These are phyloP conservation scores for Karstenula rhodostoma DNA, from an alignment of 2,329 filamentous ascomycete species.

Conservation along the genomic window DNA sequence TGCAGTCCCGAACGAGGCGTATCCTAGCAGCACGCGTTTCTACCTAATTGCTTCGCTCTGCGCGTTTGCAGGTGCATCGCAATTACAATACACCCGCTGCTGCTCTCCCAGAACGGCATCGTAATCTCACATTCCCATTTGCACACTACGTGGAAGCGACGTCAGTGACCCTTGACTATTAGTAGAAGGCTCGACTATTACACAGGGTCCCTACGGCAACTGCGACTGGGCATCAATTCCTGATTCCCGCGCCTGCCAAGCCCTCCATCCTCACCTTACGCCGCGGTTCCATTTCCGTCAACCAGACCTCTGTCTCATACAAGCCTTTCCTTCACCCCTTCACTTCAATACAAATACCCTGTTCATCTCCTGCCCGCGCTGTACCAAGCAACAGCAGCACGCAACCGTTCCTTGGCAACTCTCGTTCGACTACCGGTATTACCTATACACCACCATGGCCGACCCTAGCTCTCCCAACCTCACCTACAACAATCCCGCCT, in stretches of 20 bases:
- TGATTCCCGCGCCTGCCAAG: conserved; percentile 30
- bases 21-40: background rate
- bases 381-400: conserved; percentile 3
- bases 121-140: conserved; percentile 11
- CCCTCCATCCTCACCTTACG: conserved; percentile 34
- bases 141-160: conserved; percentile 20
- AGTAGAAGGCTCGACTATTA: conserved; percentile 27
- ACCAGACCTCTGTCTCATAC: conserved; percentile 11
- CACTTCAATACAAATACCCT: conserved; percentile 9
- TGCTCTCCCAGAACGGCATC: conserved; percentile 11
- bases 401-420: background rate
- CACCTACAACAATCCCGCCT: conserved; percentile 31
- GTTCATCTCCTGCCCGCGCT: conserved; percentile 4
- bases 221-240: conserved; percentile 32
- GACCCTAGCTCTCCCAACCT: conserved; percentile 28
- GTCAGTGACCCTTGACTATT: conserved; percentile 28
- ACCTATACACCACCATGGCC: conserved; percentile 29
- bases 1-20: background rate
- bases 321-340: conserved; percentile 3
- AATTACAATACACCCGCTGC: conserved; percentile 5
- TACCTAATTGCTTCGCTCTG: background rate
- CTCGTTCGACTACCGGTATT: conserved; percentile 6
- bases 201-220: background rate
- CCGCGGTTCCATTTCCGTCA: conserved; percentile 35
- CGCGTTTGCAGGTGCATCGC: conserved; percentile 13